Base-by-base conservation (phyloP, 148 eudicot species). In the Rhododendron vialii region DNA sequence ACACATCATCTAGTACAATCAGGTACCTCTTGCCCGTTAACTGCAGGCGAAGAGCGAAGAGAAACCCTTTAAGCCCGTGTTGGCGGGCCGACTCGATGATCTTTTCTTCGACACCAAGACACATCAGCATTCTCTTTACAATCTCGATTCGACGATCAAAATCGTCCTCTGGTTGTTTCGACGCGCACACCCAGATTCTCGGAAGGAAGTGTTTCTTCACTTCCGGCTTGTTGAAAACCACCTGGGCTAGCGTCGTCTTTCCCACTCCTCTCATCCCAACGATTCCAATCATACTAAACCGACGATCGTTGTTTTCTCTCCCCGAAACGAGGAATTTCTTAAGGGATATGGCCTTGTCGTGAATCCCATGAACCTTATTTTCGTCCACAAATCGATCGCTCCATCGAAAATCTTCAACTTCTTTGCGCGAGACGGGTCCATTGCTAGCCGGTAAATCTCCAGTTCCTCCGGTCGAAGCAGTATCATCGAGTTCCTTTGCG, bases 1-100 rank as follows among this genome's bases (percentile, higher is more conserved):
- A 83, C 14, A 87, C 88, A 82, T 90, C 90, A 33, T 90, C 91
- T n/a, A 90, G 85, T 15, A 90, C 88, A 74, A 90, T 69, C 12
- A 90, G 61, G 48, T 90, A 90, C 76, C 83, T 86, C 50, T 84
- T 90, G 13, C 91, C 91, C 2, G 3, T 53, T 28, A 90, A 74
- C 26, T 84, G 85, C 35, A 61, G 51, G 17, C 87, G 79, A 43
- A 90, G 88, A 69, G 88, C 74, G n/a, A 51, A 88, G 41, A 90
- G 47, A 3, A 90, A 81, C n/a, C 88, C 82, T 38, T 30, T 20
- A 33, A 90, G 86, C 0, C 67, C 36, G 22, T 86, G 65, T 0
- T 81, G 50, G 0, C 17, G 7, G 2, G 79, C 83, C 0, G 38
- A 45, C 0, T 76, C 22, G 33, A 88, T 77, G 14, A 81, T 36